These are phyloP conservation scores for Brassica carinata DNA, from an alignment of 345 rosid genomes.

Conservation along the genomic window DNA sequence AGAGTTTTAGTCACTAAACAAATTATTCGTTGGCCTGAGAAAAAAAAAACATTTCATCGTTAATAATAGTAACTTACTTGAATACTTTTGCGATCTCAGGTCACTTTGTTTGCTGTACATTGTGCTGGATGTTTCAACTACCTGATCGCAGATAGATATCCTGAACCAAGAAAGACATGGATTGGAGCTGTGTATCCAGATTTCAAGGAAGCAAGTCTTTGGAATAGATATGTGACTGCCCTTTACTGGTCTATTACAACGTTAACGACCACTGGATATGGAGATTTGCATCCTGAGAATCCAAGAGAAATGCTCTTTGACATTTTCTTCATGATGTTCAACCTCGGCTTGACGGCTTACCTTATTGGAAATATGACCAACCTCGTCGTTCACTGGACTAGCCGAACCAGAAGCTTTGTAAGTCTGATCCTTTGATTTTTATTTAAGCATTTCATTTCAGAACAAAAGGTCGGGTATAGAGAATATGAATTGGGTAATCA, in stretches of 20 bases:
- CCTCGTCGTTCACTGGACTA: conserved; percentile 97
- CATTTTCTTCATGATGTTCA: conserved; percentile 90
- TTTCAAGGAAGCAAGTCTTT: conserved; percentile 69
- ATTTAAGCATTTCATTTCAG: conserved; percentile 13
- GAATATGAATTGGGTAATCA: background rate
- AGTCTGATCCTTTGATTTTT: conserved; percentile 31
- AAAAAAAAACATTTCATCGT: background rate
- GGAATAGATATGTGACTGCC: conserved; percentile 84
- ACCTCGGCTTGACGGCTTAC: conserved; percentile 91
- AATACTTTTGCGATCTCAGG: conserved; percentile 49
- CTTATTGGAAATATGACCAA: conserved; percentile 98
- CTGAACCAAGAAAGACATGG: conserved; percentile 79
- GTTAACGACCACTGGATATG: conserved; percentile 89
- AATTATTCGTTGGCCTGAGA: background rate
- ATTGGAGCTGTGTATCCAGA: conserved; percentile 76
- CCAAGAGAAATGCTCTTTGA: conserved; percentile 97
- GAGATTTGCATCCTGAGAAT: conserved; percentile 89
- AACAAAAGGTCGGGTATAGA: background rate
- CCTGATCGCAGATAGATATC: conserved; percentile 85
- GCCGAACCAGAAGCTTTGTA: conserved; percentile 94
- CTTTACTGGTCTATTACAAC: conserved; percentile 97
- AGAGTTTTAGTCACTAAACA: background rate
- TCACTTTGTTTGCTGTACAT: conserved; percentile 85
- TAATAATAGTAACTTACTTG: conserved; percentile 4
- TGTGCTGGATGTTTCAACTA: conserved; percentile 97